Evolutionary conservation across 768 basidiomycete genomes (phyloP).

Genomic region (Suillus plorans): DNA sequence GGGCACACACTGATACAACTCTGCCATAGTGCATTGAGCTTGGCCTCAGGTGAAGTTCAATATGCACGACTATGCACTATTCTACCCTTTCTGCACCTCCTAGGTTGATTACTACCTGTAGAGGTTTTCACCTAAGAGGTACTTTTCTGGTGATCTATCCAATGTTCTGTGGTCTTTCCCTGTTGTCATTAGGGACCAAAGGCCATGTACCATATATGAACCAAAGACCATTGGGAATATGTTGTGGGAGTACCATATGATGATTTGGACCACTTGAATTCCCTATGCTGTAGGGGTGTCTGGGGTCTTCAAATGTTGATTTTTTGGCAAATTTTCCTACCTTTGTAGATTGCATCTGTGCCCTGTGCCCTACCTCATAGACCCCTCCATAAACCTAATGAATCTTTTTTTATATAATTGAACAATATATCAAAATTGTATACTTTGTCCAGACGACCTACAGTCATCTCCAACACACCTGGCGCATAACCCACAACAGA

Average conservation of each 20-base stretch:
- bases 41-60: neutral
- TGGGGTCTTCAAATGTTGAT: neutral
- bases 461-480: neutral
- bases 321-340: neutral
- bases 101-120: neutral
- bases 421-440: neutral
- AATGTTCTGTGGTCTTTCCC: neutral
- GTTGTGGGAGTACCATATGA: neutral
- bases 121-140: conserved; percentile 2
- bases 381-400: neutral
- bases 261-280: neutral
- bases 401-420: neutral
- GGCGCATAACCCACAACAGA: neutral
- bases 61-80: no score
- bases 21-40: neutral
- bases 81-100: no score
- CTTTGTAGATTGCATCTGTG: neutral
- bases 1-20: conserved; percentile 1
- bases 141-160: neutral
- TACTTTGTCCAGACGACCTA: neutral
- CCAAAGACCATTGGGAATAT: neutral
- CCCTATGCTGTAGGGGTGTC: neutral
- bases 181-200: neutral
- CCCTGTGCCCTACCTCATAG: neutral
- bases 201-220: no score